phyloP scores from a whole-genome alignment of 2,329 filamentous ascomycete genomes.

The Aspergillus sp. region DNA sequence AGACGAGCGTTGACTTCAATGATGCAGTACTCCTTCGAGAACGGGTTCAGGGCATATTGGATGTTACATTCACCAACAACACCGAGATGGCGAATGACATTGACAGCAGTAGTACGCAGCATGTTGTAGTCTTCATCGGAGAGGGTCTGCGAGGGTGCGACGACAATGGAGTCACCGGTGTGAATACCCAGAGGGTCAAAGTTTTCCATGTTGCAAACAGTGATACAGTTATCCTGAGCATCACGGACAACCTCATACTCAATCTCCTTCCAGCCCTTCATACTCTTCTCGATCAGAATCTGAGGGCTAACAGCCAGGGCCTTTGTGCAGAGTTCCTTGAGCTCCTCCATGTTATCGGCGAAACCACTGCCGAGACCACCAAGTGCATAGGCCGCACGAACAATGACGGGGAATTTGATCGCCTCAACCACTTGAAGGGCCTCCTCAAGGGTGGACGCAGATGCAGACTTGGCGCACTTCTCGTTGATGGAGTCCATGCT shows the following conservation, averaged over 20 bases:
- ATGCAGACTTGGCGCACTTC: constrained; percentile 96
- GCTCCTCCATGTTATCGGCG: constrained; percentile 77
- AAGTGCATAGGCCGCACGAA: constrained; percentile 91
- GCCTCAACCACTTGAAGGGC: constrained; percentile 81
- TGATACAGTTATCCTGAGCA: constrained; percentile 95
- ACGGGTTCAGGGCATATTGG: constrained; percentile 93
- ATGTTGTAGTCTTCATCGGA: constrained; percentile 99
- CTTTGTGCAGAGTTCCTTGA: constrained; percentile 86
- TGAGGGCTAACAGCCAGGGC: constrained; percentile 93
- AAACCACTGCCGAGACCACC: constrained; percentile 95
- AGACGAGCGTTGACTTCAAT: constrained; percentile 98
- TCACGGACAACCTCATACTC: constrained; percentile 98
- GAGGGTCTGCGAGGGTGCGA: constrained; percentile 92
- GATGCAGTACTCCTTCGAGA: constrained; percentile 95
- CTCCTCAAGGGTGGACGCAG: constrained; percentile 82
- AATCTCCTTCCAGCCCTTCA: constrained; percentile 99
- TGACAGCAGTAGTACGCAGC: constrained; percentile 93
- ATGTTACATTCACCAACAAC: constrained; percentile 99
- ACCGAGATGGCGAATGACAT: constrained; percentile 93
- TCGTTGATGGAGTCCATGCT: constrained; percentile 98
- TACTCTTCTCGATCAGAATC: constrained; percentile 92
- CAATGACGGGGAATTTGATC: constrained; percentile 95
- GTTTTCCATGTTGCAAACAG: constrained; percentile 99
- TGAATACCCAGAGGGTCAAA: constrained; percentile 98
- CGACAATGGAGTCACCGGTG: constrained; percentile 96